Conservation (phyloP, 805 yeast genomes). For the Candida railenensis region DNA sequence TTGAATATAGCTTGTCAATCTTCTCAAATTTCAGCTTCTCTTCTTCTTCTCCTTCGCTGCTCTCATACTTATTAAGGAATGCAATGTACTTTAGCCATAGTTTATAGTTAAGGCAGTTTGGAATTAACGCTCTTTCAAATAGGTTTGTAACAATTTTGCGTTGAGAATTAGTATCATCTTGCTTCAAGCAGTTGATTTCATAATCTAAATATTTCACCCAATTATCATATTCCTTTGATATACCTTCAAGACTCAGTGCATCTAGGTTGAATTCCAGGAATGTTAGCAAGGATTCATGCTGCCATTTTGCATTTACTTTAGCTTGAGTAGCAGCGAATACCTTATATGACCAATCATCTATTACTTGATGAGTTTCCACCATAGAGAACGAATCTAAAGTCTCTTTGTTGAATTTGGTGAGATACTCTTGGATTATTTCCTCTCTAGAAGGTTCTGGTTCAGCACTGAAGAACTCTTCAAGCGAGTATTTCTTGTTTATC, state of each 20-base stretch:
- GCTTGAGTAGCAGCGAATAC: slow-evolving; percentile 48
- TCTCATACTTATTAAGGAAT: slow-evolving; percentile 41
- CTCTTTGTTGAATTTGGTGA: slow-evolving; percentile 20
- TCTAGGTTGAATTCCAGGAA: slow-evolving; percentile 55
- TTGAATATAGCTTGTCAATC: slow-evolving; percentile 46
- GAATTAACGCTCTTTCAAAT: slow-evolving; percentile 73
- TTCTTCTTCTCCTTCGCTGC: slow-evolving; percentile 15
- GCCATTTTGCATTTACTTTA: slow-evolving; percentile 64
- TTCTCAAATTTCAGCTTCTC: slow-evolving; percentile 22
- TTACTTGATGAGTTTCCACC: slow-evolving; percentile 38
- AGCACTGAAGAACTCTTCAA: slow-evolving; percentile 19
- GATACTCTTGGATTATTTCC: slow-evolving; percentile 16
- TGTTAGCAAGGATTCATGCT: slow-evolving; percentile 64
- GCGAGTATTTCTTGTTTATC: slow-evolving; percentile 20
- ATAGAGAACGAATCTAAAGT: slow-evolving; percentile 26
- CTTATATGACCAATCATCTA: slow-evolving; percentile 44
- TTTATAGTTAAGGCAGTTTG: slow-evolving; percentile 56
- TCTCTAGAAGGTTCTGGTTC: slow-evolving; percentile 17
- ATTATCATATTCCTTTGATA: slow-evolving; percentile 33
- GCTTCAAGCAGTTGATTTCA: slow-evolving; percentile 37
- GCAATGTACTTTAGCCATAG: slow-evolving; percentile 70
- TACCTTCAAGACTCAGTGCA: slow-evolving; percentile 27
- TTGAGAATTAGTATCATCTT: slow-evolving; percentile 6
- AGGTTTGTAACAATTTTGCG: slow-evolving; percentile 39
- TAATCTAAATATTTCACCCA: slow-evolving; percentile 68